Evolutionary conservation across 202 grass and related monocot species (phyloP), one percentile per base, ranked within the genome.

Genomic region (Saccharum hybrid): DNA sequence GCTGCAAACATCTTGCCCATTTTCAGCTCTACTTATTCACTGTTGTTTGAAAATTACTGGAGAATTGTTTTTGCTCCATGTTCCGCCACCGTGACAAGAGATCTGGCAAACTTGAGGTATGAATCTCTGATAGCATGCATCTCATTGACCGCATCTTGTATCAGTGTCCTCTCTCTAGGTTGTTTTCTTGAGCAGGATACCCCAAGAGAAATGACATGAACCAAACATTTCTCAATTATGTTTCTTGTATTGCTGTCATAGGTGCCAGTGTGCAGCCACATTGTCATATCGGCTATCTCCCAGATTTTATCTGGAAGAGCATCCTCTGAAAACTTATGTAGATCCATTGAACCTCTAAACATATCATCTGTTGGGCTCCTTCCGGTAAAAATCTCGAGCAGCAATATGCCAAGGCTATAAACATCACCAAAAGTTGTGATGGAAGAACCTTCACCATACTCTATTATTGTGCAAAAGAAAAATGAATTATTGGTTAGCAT

Each of bases 101-200:
- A 0, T 52, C 3, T 66, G 7, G 6, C 30, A 16, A 12, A n/a
- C 23, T 74, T 15, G 64, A 18, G 16, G 14, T 81, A 86, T 26
- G 54, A 66, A 88, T 91, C 68, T 79, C 30, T 83, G 40, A 88
- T 91, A 1, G 71, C 18, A 40, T 75, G 86, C 63, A 88, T 84
- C 77, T 88, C 46, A 2, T 1, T 42, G 1, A 19, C 38, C 22
- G 65, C 81, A 73, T 81, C 85, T 28, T 33, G 22, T 12, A 88
- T 83, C 19, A 15, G 11, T 23, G 57, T 83, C 33, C 88, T 39
- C 5, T 79, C 82, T 40, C 28, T 64, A 14, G 85, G 73, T 0
- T 80, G 66, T 19, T 49, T 19, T 37, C 66, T 88, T 2, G 78
- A 90, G 85, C 82, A 93, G 40, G 83, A 74, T 19, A 93, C 13